Base-by-base conservation (phyloP, 2,329 filamentous ascomycete species). In the Clonostachys byssicola region DNA sequence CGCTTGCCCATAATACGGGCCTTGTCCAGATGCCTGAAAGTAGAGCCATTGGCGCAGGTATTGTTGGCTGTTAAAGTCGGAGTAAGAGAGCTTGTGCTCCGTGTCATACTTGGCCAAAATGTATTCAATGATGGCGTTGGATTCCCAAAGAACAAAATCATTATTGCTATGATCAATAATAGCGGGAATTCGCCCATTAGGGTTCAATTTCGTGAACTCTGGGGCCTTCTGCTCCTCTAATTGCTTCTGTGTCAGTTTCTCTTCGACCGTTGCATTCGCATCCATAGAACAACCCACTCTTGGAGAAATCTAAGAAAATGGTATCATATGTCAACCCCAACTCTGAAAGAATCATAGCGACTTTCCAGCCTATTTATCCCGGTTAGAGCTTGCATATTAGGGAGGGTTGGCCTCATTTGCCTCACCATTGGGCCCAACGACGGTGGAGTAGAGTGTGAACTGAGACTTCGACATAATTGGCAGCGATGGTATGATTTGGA, bases 11-110 rank as follows among this genome's bases (percentile, higher is more conserved):
- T 54, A 70, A 48, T 70, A 70, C 2, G 67, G 67, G 1, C 66
- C 67, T 53, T 68, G 66, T 13, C 66, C 66, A 14, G 63, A 68
- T 51, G 61, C 61, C 44, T 70, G 66, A 48, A 68, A 68, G 53
- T 62, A 55, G 12, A 67, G 55, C 48, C 59, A 67, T 53, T 68
- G 64, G 52, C 62, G 63, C 40, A 59, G 47, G 5, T 51, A 49
- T 50, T 56, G 62, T 45, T 60, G 60, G 30, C 65, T 62, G 13
- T 49, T 48, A 17, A 45, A 47, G 7, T 49, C 49, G n/a, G 51
- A 44, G 40, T 54, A 52, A 5, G 52, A 58, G 36, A 67, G 45
- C 52, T 57, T 62, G 40, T 47, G 39, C 14, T 54, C 53, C 38
- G 50, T 54, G 51, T 64, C 58, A 49, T 63, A 62, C 9, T 45